These are phyloP conservation scores for Leishmania gerbilli DNA, from an alignment of 208 protist genomes.

Conservation along the genomic window DNA sequence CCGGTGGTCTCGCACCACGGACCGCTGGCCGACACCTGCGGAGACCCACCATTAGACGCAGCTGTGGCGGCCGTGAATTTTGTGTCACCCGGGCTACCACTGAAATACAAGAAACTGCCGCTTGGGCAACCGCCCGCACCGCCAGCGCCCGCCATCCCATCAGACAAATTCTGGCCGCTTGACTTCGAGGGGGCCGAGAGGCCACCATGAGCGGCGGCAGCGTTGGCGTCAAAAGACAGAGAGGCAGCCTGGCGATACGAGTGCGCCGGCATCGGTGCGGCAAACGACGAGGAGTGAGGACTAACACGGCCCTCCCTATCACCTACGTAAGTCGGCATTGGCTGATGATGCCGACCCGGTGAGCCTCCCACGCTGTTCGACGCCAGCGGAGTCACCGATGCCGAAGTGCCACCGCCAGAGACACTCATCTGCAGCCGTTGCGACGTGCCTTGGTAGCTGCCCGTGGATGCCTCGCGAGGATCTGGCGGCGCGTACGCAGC, in stretches of 20 bases:
- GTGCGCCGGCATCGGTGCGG: not conserved
- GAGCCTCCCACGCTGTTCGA: not conserved
- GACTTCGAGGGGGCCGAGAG: not conserved
- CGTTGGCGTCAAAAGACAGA: not conserved
- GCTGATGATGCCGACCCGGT: not conserved
- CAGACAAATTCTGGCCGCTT: not conserved
- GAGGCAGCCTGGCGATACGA: not conserved
- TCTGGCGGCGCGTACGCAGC: not conserved
- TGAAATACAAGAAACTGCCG: constrained; percentile 2
- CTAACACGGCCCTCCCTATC: not conserved
- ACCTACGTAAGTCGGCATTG: not conserved
- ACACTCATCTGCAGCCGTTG: not conserved
- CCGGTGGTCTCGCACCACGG: not conserved
- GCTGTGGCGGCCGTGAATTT: too few species aligned
- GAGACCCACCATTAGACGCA: not conserved
- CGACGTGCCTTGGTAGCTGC: not conserved
- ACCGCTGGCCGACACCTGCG: not conserved
- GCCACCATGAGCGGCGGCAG: not conserved
- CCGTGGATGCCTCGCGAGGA: not conserved
- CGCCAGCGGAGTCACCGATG: not conserved
- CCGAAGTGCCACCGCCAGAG: constrained; percentile 1
- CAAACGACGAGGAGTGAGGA: not conserved
- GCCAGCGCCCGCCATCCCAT: not conserved
- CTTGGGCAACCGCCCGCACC: not conserved
- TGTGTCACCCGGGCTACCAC: not conserved